phyloP scores from a whole-genome alignment of 768 basidiomycete species.

The Suillus tomentosus region DNA sequence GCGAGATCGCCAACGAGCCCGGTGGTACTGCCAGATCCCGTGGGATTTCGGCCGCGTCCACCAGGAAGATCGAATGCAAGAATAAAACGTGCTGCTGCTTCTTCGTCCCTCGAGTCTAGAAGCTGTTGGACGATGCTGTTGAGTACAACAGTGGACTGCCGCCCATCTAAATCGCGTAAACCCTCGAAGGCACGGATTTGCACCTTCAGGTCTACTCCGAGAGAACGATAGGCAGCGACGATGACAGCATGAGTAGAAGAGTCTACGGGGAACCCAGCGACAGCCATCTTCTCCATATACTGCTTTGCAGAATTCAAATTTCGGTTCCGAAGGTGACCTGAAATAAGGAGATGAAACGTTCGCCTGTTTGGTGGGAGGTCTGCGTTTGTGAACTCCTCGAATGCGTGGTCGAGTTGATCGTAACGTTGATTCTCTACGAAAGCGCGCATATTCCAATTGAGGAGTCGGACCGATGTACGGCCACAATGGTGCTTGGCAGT shows the following conservation, averaged over 20 bases:
- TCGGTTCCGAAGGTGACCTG: constrained; percentile 68
- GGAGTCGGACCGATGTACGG: constrained; percentile 52
- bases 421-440: constrained; percentile 56
- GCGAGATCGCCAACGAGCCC: constrained; percentile 30
- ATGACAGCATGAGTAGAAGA: constrained; percentile 62
- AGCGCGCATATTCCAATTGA: constrained; percentile 73
- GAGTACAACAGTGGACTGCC: constrained; percentile 53
- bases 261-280: constrained; percentile 54
- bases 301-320: constrained; percentile 58
- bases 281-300: constrained; percentile 57
- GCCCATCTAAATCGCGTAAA: constrained; percentile 42
- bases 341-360: constrained; percentile 70
- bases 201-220: constrained; percentile 60
- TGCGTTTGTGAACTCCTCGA: constrained; percentile 52
- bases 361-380: constrained; percentile 52
- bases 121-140: constrained; percentile 70
- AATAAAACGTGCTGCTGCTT: constrained; percentile 48
- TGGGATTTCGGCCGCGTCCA: constrained; percentile 20
- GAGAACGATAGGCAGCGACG: constrained; percentile 54
- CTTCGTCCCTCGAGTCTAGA: constrained; percentile 55
- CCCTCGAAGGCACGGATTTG: constrained; percentile 51
- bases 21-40: constrained; percentile 25
- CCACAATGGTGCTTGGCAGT: constrained; percentile 53
- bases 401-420: constrained; percentile 42
- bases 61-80: constrained; percentile 43